Evolutionary conservation across 2,329 filamentous ascomycete genomes (phyloP).

Genomic region (Tolypocladium pustulatum): DNA sequence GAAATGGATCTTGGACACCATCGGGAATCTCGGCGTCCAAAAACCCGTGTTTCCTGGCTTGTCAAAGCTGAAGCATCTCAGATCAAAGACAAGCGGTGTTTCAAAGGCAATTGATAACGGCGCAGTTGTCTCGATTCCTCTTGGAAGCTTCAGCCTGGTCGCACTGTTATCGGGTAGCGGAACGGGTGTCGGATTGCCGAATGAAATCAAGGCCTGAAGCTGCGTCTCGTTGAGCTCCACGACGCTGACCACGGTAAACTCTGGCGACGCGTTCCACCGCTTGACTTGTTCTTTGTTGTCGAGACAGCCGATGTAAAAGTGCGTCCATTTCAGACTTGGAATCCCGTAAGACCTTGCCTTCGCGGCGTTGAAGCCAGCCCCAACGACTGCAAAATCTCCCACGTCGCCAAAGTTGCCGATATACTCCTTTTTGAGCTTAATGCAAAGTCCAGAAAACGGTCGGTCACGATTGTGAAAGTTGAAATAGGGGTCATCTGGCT

Average conservation of each 20-base stretch:
- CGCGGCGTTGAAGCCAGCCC: conserved; percentile 58
- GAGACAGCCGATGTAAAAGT: conserved; percentile 71
- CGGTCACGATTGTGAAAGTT: conserved; percentile 29
- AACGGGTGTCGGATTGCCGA: conserved; percentile 33
- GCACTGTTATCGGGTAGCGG: conserved; percentile 23
- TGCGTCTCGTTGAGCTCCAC: conserved; percentile 44
- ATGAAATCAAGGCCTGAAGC: conserved; percentile 38
- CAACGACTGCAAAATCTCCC: conserved; percentile 72
- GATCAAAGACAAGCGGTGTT: conserved; percentile 65
- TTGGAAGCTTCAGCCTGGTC: conserved; percentile 36
- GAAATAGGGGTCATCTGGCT: conserved; percentile 73
- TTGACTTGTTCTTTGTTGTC: conserved; percentile 53
- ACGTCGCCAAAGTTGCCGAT: conserved; percentile 67
- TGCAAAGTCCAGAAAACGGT: conserved; percentile 41
- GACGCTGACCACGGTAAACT: conserved; percentile 56
- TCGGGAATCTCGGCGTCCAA: conserved; percentile 67
- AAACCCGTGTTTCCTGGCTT: conserved; percentile 58
- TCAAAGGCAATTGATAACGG: conserved; percentile 48
- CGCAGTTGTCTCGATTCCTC: conserved; percentile 29
- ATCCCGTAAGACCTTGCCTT: conserved; percentile 47
- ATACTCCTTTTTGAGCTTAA: conserved; percentile 87
- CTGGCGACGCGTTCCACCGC: conserved; percentile 39
- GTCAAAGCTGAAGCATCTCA: conserved; percentile 72
- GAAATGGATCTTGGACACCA: conserved; percentile 64
- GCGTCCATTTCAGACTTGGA: conserved; percentile 57